phyloP scores from a whole-genome alignment of 2,329 filamentous ascomycete species.

The Teratosphaeriaceae sp. region DNA sequence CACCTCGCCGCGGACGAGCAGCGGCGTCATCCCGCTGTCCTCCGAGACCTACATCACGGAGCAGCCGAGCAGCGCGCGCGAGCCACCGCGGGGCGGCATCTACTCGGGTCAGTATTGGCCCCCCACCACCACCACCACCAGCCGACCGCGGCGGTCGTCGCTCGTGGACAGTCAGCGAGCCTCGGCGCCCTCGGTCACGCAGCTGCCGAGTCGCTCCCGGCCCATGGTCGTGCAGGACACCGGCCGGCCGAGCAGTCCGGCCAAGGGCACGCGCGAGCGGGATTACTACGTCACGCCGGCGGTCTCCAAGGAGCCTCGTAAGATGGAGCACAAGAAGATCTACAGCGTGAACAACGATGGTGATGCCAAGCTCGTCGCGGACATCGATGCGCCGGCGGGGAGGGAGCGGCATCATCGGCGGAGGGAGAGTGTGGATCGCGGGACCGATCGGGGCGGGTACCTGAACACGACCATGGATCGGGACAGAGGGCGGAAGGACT shows the following conservation, averaged over 20 bases:
- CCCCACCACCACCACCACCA: conserved; percentile 36
- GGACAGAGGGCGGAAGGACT: conserved; percentile 23
- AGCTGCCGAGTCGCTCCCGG: conserved; percentile 26
- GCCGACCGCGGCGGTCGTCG: conserved; percentile 41
- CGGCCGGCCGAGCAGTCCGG: conserved; percentile 36
- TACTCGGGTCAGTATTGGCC: conserved; percentile 20
- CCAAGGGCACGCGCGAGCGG: conserved; percentile 29
- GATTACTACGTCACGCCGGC: conserved; percentile 34
- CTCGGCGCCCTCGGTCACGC: conserved; percentile 17
- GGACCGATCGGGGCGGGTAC: conserved; percentile 12
- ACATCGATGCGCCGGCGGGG: conserved; percentile 33
- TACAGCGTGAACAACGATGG: conserved; percentile 43
- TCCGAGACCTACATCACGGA: conserved; percentile 29
- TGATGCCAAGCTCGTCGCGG: conserved; percentile 30
- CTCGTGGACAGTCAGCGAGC: conserved; percentile 32
- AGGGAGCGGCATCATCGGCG: conserved; percentile 32
- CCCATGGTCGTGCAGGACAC: conserved; percentile 29
- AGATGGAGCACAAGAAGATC: conserved; percentile 39
- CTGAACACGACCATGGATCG: conserved; percentile 14
- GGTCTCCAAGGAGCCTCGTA: conserved; percentile 23
- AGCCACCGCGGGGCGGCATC: conserved; percentile 11
- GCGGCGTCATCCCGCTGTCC: conserved; percentile 32
- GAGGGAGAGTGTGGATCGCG: conserved; percentile 26
- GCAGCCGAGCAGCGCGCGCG: conserved; percentile 14
- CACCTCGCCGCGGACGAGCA: conserved; percentile 27